Conservation (phyloP, 331 rosid genomes). For the Quercus tomentella region DNA sequence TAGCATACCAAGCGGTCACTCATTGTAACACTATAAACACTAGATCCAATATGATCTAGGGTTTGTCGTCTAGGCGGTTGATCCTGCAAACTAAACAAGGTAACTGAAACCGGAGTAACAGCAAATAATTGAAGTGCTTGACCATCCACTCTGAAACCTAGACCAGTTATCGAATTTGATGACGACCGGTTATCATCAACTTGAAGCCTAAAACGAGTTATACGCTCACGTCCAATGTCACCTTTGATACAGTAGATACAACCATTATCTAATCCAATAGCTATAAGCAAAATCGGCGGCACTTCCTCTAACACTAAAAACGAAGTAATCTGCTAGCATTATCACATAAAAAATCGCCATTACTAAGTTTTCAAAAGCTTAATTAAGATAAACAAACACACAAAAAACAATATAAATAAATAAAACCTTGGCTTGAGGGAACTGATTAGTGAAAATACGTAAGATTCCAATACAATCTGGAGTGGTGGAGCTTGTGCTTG, state of each 20-base stretch:
- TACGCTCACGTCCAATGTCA: constrained; percentile 93
- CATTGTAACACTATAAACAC: constrained; percentile 71
- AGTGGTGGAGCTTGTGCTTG: constrained; percentile 64
- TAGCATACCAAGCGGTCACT: constrained; percentile 79
- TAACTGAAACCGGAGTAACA: constrained; percentile 81
- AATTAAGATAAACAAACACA: neutral
- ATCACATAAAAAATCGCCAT: neutral
- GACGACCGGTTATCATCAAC: constrained; percentile 42
- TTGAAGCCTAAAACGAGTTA: constrained; percentile 84
- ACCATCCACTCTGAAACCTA: constrained; percentile 93
- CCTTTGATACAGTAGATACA: constrained; percentile 93
- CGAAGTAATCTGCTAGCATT: constrained; percentile 70
- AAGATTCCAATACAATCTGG: constrained; percentile 97
- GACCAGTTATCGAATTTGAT: constrained; percentile 57
- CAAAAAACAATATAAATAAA: no score
- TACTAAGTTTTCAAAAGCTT: neutral
- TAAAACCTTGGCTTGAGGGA: constrained; percentile 81
- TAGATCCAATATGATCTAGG: constrained; percentile 91
- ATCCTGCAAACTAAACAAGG: constrained; percentile 68
- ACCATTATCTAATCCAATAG: constrained; percentile 90
- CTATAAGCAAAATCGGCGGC: constrained; percentile 85
- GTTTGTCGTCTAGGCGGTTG: constrained; percentile 87
- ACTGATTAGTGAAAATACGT: constrained; percentile 91
- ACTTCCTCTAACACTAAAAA: constrained; percentile 91
- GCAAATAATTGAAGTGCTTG: constrained; percentile 87